Base-by-base conservation (phyloP, 306 rosid species). In the Begonia masoniana region DNA sequence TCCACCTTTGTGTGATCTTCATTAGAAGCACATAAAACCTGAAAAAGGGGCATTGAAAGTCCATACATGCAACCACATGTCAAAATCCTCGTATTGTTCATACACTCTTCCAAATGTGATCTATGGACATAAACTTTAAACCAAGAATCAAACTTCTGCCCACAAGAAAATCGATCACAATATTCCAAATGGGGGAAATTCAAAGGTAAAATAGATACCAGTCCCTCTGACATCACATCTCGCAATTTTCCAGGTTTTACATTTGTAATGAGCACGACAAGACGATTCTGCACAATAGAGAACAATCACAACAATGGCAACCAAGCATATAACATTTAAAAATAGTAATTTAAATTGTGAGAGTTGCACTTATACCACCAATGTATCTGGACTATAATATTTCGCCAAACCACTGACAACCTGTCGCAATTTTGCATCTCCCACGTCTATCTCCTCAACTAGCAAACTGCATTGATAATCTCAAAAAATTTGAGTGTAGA, bases 181-280 rank as follows among this genome's bases (percentile, higher is more conserved):
- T 31, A 31, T 31, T 31, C 39, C 26, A 14, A 48, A 35, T 46
- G 17, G n/a, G n/a, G n/a, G 24, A 35, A 64, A 21, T 47, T 55
- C 56, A n/a, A 59, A 53, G 15, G 63, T 43, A 51, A 17, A 43
- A 26, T 21, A 16, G 51, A 48, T 76, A 91, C 99, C 96, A 91
- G 70, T 63, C 99, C 99, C 76, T 91, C 87, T n/a, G 96, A 91
- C 77, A 71, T 17, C 65, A 91, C 88, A 60, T 91, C 99, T 39
- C 99, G 84, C 51, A 91, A 83, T 68, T 83, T 91, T 71, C 99
- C 96, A 70, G 96, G 96, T 67, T 86, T 91, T 60, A 91, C 99
- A 66, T 91, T 91, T 65, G 93, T 86, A 56, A 91, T 74, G 69
- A 91, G 88, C 51, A 68, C 96, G 64, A 91, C 83, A 0, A 26